Evolutionary conservation across 768 basidiomycete genomes (phyloP), one percentile per base, ranked within the genome.

Genomic region (Tulasnella sp.): DNA sequence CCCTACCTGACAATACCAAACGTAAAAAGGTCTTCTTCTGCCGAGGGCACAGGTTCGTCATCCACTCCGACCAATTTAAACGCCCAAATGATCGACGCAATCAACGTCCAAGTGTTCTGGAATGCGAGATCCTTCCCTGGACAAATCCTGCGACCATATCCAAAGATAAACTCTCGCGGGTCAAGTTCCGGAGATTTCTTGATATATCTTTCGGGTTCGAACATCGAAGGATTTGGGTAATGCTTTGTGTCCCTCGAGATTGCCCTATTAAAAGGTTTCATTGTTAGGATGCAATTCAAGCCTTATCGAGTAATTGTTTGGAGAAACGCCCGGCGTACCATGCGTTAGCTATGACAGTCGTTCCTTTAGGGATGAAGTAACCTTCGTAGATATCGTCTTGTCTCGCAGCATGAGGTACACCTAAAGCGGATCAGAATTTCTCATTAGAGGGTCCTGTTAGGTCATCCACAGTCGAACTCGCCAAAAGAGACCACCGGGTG

Each of bases 401-500:
- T n/a, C 4, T 20, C 28, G 80, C 9, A 80, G 78, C 24, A 79
- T 74, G 50, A 2, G 44, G 60, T 18, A 34, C 82, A 46, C 46
- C 46, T 46, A 14, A 46, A 46, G 46, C 3, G 18, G 16, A 46
- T 46, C 1, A 24, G 2, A 42, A 24, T 69, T 24, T 40, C 72
- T 42, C n/a, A 60, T 31, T 28, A 31, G 58, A n/a, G 14, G 12
- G 31, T 8, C 7, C 58, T n/a, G 3, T 46, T 16, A 31, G 58
- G 7, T 28, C 2, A 60, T 31, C 6, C n/a, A 1, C 28, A n/a
- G 24, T 14, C n/a, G 58, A 28, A 31, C 69, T 77, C 79, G 75
- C 84, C 84, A 11, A 84, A 72, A 2, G 83, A 82, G 4, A 80
- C 82, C 50, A 83, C 81, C 20, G 85, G 84, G 40, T 81, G 75